Conservation (phyloP, 306 rosid genomes). For the Spatholobus suberectus region DNA sequence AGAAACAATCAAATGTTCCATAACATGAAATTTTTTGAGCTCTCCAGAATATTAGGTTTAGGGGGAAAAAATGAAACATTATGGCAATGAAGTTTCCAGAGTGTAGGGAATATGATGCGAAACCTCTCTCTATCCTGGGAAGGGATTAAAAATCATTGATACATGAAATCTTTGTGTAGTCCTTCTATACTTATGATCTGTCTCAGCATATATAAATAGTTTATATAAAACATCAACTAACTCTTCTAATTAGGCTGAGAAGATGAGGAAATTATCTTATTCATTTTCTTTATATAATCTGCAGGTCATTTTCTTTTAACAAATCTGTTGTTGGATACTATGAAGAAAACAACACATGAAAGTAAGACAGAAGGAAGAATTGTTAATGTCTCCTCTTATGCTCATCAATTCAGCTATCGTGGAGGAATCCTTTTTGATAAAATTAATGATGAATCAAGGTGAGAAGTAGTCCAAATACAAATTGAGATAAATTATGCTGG, state of each 20-base stretch:
- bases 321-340: constrained; percentile 2
- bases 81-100: not conserved
- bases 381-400: not conserved
- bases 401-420: not conserved
- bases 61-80: not conserved
- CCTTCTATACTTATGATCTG: not conserved
- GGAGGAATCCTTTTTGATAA: constrained; percentile 6
- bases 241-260: not conserved
- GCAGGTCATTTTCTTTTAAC: constrained; percentile 17
- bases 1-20: too few species aligned
- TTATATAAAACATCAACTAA: not conserved
- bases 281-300: not conserved
- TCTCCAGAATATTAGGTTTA: not conserved
- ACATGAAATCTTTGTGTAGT: not conserved
- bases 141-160: not conserved
- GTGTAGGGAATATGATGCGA: not conserved
- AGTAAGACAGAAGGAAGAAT: constrained; percentile 16
- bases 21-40: not conserved
- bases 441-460: constrained; percentile 17
- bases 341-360: not conserved
- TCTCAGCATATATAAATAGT: not conserved
- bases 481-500: not conserved
- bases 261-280: not conserved
- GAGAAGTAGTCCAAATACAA: not conserved
- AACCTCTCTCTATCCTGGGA: not conserved